A percentile compares a stretch with the other conserved stretches of the same genome.
Evolutionary conservation across 176 grass and related monocot species (phyloP).

Genomic region (Cenchrus fungigraminus): DNA sequence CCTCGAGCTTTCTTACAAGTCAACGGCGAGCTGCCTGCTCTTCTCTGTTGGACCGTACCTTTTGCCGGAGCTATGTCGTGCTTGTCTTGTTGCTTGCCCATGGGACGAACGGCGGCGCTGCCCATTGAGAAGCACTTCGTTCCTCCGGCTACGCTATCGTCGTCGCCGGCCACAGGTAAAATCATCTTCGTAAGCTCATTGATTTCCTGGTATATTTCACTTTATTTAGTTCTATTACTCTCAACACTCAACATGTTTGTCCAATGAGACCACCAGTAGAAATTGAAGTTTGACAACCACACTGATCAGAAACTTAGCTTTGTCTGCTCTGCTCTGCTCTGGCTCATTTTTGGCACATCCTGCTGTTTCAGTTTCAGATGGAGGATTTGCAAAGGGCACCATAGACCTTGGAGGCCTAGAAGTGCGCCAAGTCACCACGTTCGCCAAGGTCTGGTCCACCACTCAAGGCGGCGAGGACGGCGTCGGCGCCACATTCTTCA

Average conservation of each 20-base stretch:
- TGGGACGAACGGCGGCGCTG: conserved; percentile 35
- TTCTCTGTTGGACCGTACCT: no score
- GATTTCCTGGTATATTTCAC: no score
- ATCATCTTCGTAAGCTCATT: not conserved
- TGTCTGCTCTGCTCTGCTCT: no score
- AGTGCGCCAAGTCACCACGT: conserved; percentile 53
- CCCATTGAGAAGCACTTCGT: conserved; percentile 56
- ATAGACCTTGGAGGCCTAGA: conserved; percentile 74
- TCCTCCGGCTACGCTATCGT: conserved; percentile 45
- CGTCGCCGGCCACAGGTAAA: conserved; percentile 69
- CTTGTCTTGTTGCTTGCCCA: conserved; percentile 37
- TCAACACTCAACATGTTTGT: no score
- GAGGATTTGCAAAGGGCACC: conserved; percentile 61
- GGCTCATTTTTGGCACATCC: not conserved
- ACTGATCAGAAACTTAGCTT: no score
- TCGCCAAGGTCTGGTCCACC: conserved; percentile 70
- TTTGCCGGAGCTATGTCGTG: conserved; percentile 21
- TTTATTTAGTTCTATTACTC: no score
- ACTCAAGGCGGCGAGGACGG: conserved; percentile 59
- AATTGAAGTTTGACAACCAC: no score
- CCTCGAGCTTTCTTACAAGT: conserved; percentile 54
- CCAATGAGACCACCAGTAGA: no score
- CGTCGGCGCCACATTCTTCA: conserved; percentile 67
- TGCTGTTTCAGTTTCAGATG: conserved; percentile 31
- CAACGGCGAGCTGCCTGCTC: conserved; percentile 18